Conservation (phyloP, 306 rosid genomes). For the Lotus japonicus region DNA sequence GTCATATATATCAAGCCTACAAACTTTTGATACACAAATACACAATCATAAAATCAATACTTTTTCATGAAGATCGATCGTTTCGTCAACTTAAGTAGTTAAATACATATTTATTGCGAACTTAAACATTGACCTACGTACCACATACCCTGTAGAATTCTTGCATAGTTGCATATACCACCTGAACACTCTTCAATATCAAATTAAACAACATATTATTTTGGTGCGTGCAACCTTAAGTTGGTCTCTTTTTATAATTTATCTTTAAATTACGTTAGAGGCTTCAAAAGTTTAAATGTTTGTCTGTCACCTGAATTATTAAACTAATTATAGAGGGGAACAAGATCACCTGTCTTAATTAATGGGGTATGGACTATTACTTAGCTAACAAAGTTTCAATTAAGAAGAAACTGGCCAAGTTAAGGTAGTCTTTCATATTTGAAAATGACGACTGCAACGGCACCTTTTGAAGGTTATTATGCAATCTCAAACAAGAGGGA, state of each 20-base stretch:
- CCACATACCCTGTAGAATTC: constrained; percentile 17
- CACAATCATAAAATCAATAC: background rate
- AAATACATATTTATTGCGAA: too few species aligned
- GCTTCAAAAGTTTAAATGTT: background rate
- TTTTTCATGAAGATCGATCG: constrained; percentile 11
- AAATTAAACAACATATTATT: constrained; percentile 4
- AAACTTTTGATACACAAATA: too few species aligned
- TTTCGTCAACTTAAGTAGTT: background rate
- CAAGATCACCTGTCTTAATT: constrained; percentile 35
- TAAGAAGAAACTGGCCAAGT: constrained; percentile 18
- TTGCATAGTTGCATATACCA: background rate
- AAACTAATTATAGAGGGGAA: constrained; percentile 24
- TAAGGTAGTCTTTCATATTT: constrained; percentile 43
- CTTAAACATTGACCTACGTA: constrained; percentile 12
- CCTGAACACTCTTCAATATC: constrained; percentile 22
- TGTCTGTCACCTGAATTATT: constrained; percentile 7
- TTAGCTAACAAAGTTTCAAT: constrained; percentile 23
- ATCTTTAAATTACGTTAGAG: background rate
- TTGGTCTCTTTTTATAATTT: background rate
- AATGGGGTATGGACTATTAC: constrained; percentile 23
- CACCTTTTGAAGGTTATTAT: background rate
- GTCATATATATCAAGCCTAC: background rate
- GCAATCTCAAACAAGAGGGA: too few species aligned
- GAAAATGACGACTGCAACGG: constrained; percentile 27
- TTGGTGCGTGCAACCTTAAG: constrained; percentile 17